A percentile compares a stretch with the other conserved stretches of the same genome.
Conservation (phyloP, 2,329 filamentous ascomycete species). For the Cladophialophora bantiana region DNA sequence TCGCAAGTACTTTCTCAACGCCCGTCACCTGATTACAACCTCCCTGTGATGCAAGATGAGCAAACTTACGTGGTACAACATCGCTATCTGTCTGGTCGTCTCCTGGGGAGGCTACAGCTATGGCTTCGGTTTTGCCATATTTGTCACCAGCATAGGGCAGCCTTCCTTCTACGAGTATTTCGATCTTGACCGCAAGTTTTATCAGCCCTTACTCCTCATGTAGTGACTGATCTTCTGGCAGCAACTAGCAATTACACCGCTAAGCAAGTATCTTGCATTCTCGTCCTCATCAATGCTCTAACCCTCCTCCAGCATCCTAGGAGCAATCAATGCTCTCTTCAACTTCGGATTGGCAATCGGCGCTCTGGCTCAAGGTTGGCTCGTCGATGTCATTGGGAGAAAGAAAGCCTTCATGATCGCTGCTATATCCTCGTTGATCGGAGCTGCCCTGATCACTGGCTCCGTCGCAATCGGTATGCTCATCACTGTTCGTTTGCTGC, state of each 20-base stretch:
- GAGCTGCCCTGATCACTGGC: constrained; percentile 25
- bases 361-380: constrained; percentile 48
- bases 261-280: constrained; percentile 19
- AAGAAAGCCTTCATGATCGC: constrained; percentile 23
- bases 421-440: constrained; percentile 18
- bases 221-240: constrained; percentile 9
- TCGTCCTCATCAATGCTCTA: neutral
- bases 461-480: constrained; percentile 26
- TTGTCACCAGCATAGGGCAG: constrained; percentile 60
- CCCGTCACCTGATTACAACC: too few species aligned
- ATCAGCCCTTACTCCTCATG: neutral
- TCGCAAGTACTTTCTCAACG: too few species aligned
- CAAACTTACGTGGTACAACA: constrained; percentile 12
- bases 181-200: constrained; percentile 44
- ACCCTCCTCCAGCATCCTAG: constrained; percentile 47
- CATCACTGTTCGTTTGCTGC: constrained; percentile 24
- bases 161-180: constrained; percentile 61
- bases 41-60: too few species aligned
- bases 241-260: constrained; percentile 28
- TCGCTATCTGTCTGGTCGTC: constrained; percentile 29
- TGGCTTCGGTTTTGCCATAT: constrained; percentile 59
- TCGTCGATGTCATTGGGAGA: constrained; percentile 22
- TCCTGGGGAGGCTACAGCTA: constrained; percentile 46
- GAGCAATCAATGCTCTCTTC: constrained; percentile 54
- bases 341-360: constrained; percentile 52